These are phyloP conservation scores for Trifolium subterraneum DNA, from an alignment of 306 rosid genomes.

Conservation along the genomic window DNA sequence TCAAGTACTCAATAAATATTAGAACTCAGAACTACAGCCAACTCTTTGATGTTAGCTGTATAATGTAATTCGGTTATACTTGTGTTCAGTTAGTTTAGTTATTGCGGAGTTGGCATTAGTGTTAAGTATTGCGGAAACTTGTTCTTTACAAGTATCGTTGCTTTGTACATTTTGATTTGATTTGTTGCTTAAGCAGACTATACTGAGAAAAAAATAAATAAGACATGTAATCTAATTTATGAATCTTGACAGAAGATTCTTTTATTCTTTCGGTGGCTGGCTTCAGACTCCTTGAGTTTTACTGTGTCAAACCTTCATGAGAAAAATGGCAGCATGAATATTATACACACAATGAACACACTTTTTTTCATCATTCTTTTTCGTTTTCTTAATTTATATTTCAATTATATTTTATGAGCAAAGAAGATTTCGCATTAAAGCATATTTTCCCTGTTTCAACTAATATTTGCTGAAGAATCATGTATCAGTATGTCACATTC, in stretches of 20 bases:
- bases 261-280: slow-evolving; percentile 8
- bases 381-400: neutral
- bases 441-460: neutral
- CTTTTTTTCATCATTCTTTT: neutral
- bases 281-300: neutral
- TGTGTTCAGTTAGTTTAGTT: slow-evolving; percentile 1
- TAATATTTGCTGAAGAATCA: neutral
- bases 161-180: neutral
- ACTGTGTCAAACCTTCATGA: neutral
- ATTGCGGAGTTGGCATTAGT: slow-evolving; percentile 5
- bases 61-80: neutral
- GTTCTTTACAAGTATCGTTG: neutral
- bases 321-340: neutral
- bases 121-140: neutral
- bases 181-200: slow-evolving; percentile 10
- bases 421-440: neutral
- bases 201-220: neutral
- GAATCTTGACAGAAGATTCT: slow-evolving; percentile 4
- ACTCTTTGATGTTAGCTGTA: neutral
- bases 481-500: neutral
- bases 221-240: slow-evolving; percentile 14
- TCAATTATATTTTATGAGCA: neutral
- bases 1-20: neutral
- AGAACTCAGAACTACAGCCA: neutral
- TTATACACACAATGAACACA: neutral